Evolutionary conservation across 345 rosid genomes (phyloP), one percentile per base, ranked within the genome.

Genomic region (Noccaea bulbosa): DNA sequence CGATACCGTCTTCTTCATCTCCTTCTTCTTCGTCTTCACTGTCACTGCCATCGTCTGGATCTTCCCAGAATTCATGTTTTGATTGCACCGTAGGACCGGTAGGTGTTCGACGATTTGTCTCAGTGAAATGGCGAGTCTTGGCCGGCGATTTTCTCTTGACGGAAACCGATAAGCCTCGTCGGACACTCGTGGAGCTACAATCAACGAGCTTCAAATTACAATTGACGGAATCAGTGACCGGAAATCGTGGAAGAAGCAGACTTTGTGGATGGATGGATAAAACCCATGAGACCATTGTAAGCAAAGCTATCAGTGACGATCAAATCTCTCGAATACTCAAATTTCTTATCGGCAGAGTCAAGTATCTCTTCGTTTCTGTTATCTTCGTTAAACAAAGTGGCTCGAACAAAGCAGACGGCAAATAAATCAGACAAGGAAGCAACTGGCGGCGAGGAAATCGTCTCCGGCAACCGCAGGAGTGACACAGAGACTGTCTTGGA

Each of bases 11-110:
- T 0, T 80, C 76, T 0, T 81, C 73, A 7, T 73, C 81, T 1
- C 62, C 76, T 4, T 80, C 82, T 6, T 80, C 78, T 1, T 84
- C 84, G 40, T 65, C 72, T 62, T 84, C 87, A 51, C 78, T 83
- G 67, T 68, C 86, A 65, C 85, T 81, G n/a, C 87, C 88, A 75
- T 80, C 88, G 16, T 81, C 82, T 11, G 88, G 86, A 33, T 87
- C 86, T 77, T 87, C 92, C 88, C 92, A 83, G 6, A 78, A 75
- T 62, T 80, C 84, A 63, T 44, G 46, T 65, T 76, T 68, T 43
- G 73, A 52, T 53, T 78, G 78, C 67, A 71, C 24, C 30, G 30
- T 27, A 27, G 30, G 30, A 27, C 30, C 30, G 15, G 70, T 37
- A 40, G 69, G 68, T 30, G 62, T 74, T 63, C 73, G 69, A 70